Base-by-base conservation (phyloP, 2,329 filamentous ascomycete genomes). In the Keithomyces neogunnii region DNA sequence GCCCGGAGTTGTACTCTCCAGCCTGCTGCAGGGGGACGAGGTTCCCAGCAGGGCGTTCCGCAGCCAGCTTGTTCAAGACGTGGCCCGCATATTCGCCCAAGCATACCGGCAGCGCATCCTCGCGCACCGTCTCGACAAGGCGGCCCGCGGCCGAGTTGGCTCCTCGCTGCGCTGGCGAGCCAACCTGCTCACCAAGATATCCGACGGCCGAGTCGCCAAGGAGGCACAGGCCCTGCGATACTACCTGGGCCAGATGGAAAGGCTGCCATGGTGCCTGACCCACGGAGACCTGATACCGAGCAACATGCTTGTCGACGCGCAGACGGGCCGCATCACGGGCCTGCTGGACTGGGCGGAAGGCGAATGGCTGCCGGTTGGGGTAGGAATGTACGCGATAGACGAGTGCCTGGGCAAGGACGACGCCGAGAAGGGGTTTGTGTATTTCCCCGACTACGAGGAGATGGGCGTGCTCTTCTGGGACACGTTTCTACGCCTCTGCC, bases 331-430 rank as follows among this genome's bases (percentile, higher is more conserved):
- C 3, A 59, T 85, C 6, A 68, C 60, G 0, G 83, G 81, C 1
- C 53, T 85, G 1, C 69, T 86, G 0, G 83, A 86, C 59, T 86
- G 82, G 82, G 78, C 79, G 0, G 82, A 86, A 59, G 80, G 76
- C 0, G 81, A 85, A 59, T 73, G 68, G 53, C 61, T 84, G 7
- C 81, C 81, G 0, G 81, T 83, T 56, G 82, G 82, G 0, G 69
- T 77, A 3, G 76, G 75, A 30, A 62, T 84, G 43, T 85, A 84
- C 56, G 81, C 81, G 0, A 62, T 85, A 0, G 81, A 85, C 59
- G 74, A 81, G 61, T 59, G 85, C 1, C 66, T 86, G 0, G 80
- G 81, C 1, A 66, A 69, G 51, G 33, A 35, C 11, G 33, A 35
- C 11, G 6, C 33, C 33, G 33, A 35, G 6, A 35, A 35, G 33